Conservation (phyloP, 2,329 filamentous ascomycete genomes). For the Capronia coronata region DNA sequence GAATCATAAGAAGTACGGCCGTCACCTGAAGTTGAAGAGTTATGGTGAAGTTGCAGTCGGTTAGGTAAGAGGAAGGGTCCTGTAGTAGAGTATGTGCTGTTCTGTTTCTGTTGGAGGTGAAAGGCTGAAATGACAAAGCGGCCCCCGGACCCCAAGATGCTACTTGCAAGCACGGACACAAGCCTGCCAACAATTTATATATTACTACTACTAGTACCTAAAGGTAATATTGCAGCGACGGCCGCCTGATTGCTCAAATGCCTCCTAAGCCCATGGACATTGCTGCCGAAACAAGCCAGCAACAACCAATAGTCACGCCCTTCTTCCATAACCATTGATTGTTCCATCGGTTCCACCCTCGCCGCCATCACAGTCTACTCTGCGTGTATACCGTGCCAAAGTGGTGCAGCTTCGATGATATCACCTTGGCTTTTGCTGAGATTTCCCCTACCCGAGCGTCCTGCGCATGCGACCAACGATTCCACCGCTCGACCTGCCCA, state of each 20-base stretch:
- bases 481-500: no score
- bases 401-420: not conserved
- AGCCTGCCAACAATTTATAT: not conserved
- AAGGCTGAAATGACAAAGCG: slow-evolving; percentile 1
- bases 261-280: not conserved
- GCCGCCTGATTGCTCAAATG: not conserved
- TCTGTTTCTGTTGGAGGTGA: not conserved
- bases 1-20: not conserved
- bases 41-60: no score
- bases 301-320: not conserved
- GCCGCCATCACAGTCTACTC: not conserved
- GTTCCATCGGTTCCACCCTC: not conserved
- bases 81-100: no score
- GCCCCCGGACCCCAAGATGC: not conserved
- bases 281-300: not conserved
- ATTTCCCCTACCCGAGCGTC: not conserved
- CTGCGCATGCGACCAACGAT: not conserved
- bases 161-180: not conserved
- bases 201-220: no score
- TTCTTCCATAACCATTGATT: not conserved
- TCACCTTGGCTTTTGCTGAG: not conserved
- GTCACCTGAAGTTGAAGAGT: not conserved
- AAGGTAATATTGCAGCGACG: not conserved
- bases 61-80: no score
- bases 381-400: not conserved